phyloP scores from a whole-genome alignment of 768 basidiomycete species.

The Collybia nuda region DNA sequence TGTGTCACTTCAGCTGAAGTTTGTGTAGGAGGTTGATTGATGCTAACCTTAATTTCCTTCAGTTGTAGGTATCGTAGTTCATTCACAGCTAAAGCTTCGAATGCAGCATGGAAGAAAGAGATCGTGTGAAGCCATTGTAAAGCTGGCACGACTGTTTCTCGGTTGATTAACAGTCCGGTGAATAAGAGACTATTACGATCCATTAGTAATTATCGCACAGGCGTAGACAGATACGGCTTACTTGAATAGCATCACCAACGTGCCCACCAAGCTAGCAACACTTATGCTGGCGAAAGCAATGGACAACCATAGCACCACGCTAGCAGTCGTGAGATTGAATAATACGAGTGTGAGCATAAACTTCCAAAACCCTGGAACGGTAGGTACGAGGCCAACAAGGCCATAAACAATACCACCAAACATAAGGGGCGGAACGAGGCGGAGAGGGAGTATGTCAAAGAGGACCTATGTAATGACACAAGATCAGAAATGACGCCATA shows the following conservation, averaged over 20 bases:
- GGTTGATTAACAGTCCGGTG: conserved; percentile 93
- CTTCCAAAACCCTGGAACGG: conserved; percentile 93
- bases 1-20: background rate
- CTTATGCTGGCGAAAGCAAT: conserved; percentile 85
- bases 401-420: conserved; percentile 96
- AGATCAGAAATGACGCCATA: background rate
- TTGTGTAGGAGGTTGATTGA: background rate
- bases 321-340: conserved; percentile 96
- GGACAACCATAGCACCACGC: conserved; percentile 86
- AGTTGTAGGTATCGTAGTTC: conserved; percentile 92
- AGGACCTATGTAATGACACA: conserved; percentile 55
- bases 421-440: conserved; percentile 92
- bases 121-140: conserved; percentile 87
- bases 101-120: conserved; percentile 99
- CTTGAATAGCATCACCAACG: conserved; percentile 98
- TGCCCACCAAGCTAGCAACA: conserved; percentile 92
- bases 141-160: conserved; percentile 71
- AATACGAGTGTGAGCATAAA: conserved; percentile 94
- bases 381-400: conserved; percentile 91
- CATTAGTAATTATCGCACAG: conserved; percentile 1
- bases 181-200: conserved; percentile 72
- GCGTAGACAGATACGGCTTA: conserved; percentile 38
- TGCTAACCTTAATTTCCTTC: conserved; percentile 80
- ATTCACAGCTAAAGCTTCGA: conserved; percentile 97
- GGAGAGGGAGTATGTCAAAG: conserved; percentile 93